These are phyloP conservation scores for Cucurbita ficifolia DNA, from an alignment of 306 rosid genomes.

Conservation along the genomic window DNA sequence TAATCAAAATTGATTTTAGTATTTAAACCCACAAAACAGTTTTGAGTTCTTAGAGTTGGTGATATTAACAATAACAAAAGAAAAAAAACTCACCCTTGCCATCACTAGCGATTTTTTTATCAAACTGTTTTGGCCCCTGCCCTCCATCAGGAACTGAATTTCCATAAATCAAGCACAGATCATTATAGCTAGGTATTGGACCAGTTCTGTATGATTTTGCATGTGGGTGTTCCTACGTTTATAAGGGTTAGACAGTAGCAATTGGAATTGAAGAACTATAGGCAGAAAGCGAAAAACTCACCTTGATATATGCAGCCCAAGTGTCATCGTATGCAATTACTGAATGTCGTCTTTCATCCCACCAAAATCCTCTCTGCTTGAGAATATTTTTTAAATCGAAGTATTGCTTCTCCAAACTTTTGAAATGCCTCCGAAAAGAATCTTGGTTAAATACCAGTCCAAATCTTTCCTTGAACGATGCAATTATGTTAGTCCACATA, in stretches of 20 bases:
- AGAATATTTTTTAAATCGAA: constrained; percentile 29
- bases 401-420: constrained; percentile 30
- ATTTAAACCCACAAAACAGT: neutral
- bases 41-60: neutral
- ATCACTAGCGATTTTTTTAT: constrained; percentile 11
- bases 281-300: constrained; percentile 12
- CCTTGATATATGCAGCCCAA: constrained; percentile 44
- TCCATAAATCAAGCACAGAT: constrained; percentile 44
- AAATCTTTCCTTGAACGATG: constrained; percentile 33
- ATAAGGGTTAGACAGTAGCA: constrained; percentile 10
- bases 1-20: neutral
- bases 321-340: constrained; percentile 25
- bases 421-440: constrained; percentile 17
- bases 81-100: constrained; percentile 16
- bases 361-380: constrained; percentile 31
- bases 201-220: constrained; percentile 22
- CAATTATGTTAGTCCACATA: constrained; percentile 20
- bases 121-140: constrained; percentile 3
- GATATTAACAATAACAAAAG: neutral
- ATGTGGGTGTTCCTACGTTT: constrained; percentile 33
- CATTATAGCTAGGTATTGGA: constrained; percentile 33
- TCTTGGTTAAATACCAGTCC: constrained; percentile 22
- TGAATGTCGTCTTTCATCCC: constrained; percentile 37
- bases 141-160: constrained; percentile 15
- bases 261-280: neutral